These are phyloP conservation scores for Ottelia alismoides DNA, from an alignment of 106 monocot species.

Conservation along the genomic window DNA sequence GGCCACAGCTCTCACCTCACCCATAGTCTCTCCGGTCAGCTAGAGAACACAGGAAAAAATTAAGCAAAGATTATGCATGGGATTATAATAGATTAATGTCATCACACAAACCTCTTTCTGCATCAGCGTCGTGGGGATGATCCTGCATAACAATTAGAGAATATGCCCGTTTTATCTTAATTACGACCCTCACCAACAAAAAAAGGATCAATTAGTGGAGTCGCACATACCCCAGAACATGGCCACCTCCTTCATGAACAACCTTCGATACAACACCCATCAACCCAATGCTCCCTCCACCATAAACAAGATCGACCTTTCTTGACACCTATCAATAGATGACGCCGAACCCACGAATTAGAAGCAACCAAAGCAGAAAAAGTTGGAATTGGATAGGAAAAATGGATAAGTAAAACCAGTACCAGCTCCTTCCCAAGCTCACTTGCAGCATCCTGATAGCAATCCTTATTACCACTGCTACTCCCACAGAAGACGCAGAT, in stretches of 20 bases:
- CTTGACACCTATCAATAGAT: conserved; percentile 23
- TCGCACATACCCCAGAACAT: conserved; percentile 36
- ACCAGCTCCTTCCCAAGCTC: conserved; percentile 26
- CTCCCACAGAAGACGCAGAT: too few species aligned
- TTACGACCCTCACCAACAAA: too few species aligned
- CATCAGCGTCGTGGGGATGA: conserved; percentile 58
- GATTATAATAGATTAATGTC: not conserved
- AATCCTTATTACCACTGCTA: conserved; percentile 21
- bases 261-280: conserved; percentile 54
- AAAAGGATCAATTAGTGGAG: not conserved
- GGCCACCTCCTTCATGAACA: conserved; percentile 41
- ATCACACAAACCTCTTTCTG: conserved; percentile 30
- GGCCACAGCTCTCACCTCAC: conserved; percentile 46
- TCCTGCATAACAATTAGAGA: conserved; percentile 6
- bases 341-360: not conserved
- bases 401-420: not conserved
- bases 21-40: conserved; percentile 58
- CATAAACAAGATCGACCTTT: conserved; percentile 53
- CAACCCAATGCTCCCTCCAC: conserved; percentile 44
- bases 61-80: not conserved
- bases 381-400: not conserved
- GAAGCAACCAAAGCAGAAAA: not conserved
- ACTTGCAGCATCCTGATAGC: conserved; percentile 26
- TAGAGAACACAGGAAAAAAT: not conserved
- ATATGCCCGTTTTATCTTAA: too few species aligned